phyloP scores from a whole-genome alignment of 805 yeast genomes.

The Metschnikowia rubicola region DNA sequence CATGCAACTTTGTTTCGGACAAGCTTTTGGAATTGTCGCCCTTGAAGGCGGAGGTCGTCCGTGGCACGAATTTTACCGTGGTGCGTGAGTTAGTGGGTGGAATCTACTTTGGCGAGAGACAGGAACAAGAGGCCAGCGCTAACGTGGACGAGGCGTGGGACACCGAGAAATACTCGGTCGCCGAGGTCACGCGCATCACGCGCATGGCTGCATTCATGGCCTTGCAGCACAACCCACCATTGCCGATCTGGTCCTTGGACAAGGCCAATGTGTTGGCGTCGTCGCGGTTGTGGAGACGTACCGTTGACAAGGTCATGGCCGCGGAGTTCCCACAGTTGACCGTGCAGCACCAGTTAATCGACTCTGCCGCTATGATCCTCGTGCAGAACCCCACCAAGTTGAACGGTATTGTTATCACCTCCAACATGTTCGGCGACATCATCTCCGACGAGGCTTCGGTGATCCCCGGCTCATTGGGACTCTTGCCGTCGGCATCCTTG shows the following conservation, averaged over 20 bases:
- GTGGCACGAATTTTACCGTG: constrained; percentile 88
- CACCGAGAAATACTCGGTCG: constrained; percentile 86
- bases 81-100: constrained; percentile 98
- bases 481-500: constrained; percentile 92
- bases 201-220: constrained; percentile 98
- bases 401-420: constrained; percentile 89
- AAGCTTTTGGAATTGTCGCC: constrained; percentile 84
- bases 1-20: constrained; percentile 90
- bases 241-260: constrained; percentile 93
- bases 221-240: constrained; percentile 86
- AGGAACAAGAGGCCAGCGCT: constrained; percentile 77
- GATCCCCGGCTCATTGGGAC: constrained; percentile 95
- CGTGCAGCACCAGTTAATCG: constrained; percentile 92
- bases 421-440: constrained; percentile 98
- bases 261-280: constrained; percentile 97
- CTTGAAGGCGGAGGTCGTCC: constrained; percentile 75
- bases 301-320: constrained; percentile 78
- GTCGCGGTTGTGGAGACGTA: constrained; percentile 93
- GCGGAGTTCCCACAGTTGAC: constrained; percentile 88
- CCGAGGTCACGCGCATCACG: constrained; percentile 92
- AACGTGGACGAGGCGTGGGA: constrained; percentile 79
- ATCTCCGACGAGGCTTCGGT: constrained; percentile 97
- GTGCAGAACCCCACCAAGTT: constrained; percentile 87
- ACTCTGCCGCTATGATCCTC: constrained; percentile 97
- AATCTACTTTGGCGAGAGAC: constrained; percentile 93